These are phyloP conservation scores for Coccomyxa sp. DNA, from an alignment of 139 green algal genomes.

Conservation along the genomic window DNA sequence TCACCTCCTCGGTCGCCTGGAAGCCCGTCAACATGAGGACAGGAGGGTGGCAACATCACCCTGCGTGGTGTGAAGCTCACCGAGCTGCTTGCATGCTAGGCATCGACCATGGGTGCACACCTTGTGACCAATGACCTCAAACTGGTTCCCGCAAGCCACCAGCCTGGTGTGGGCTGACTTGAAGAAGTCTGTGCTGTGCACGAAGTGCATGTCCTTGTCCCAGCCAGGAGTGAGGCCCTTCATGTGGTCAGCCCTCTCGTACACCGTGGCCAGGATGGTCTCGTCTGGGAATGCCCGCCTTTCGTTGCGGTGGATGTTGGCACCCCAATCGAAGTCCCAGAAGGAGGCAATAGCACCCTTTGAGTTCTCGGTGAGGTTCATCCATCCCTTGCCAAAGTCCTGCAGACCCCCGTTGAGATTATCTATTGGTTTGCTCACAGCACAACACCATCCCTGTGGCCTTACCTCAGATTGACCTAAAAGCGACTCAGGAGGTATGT, in stretches of 20 bases:
- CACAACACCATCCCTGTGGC: neutral
- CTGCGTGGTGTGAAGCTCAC: neutral
- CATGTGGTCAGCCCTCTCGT: slow-evolving; percentile 43
- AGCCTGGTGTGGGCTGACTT: slow-evolving; percentile 40
- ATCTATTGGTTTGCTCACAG: neutral
- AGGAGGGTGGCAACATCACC: too few relatives aligned
- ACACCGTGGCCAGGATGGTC: slow-evolving; percentile 83
- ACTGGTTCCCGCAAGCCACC: slow-evolving; percentile 86
- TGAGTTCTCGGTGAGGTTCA: slow-evolving; percentile 77
- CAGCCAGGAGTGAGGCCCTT: slow-evolving; percentile 57
- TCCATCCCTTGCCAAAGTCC: slow-evolving; percentile 58
- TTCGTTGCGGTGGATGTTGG: slow-evolving; percentile 10
- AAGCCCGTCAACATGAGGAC: too few relatives aligned
- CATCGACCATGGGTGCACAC: neutral
- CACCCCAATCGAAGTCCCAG: slow-evolving; percentile 92
- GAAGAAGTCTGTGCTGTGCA: slow-evolving; percentile 77
- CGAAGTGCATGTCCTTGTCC: slow-evolving; percentile 88
- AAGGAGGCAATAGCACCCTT: slow-evolving; percentile 71
- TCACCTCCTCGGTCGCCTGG: too few relatives aligned
- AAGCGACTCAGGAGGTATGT: neutral
- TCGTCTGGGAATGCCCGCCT: slow-evolving; percentile 30
- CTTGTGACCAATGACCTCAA: slow-evolving; percentile 70
- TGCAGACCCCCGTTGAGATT: slow-evolving; percentile 9
- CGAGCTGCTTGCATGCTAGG: neutral
- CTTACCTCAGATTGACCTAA: neutral